These are phyloP conservation scores for Nicotiana attenuata DNA, from an alignment of 257 asterid species.

Conservation along the genomic window DNA sequence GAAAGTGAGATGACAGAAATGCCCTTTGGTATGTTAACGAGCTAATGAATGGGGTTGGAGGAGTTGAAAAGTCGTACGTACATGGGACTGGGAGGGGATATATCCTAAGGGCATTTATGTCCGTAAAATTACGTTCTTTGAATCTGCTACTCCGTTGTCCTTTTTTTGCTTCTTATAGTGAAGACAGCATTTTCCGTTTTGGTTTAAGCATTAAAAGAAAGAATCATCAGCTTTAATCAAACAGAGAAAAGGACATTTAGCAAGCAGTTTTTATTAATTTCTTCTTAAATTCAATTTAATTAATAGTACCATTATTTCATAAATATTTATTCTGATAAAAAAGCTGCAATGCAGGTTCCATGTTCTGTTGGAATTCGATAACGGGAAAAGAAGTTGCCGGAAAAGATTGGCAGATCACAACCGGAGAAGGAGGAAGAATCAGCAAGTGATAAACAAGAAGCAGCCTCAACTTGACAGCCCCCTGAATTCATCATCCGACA, in stretches of 20 bases:
- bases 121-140: slow-evolving; percentile 36
- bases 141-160: slow-evolving; percentile 23
- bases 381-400: slow-evolving; percentile 96
- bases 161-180: slow-evolving; percentile 41
- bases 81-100: slow-evolving; percentile 24
- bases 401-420: slow-evolving; percentile 94
- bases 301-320: too few relatives aligned
- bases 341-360: slow-evolving; percentile 53
- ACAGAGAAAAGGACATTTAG: not conserved
- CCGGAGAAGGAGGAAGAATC: slow-evolving; percentile 79
- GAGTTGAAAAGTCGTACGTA: slow-evolving; percentile 31
- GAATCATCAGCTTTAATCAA: slow-evolving; percentile 9
- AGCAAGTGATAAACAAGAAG: slow-evolving; percentile 53
- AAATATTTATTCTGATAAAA: not conserved
- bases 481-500: slow-evolving; percentile 44
- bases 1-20: slow-evolving; percentile 12
- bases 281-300: too few relatives aligned
- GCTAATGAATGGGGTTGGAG: slow-evolving; percentile 32
- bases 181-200: slow-evolving; percentile 17
- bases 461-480: slow-evolving; percentile 37
- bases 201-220: not conserved
- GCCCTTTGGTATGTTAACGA: slow-evolving; percentile 25
- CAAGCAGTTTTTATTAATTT: too few relatives aligned
- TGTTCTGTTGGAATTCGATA: slow-evolving; percentile 79
- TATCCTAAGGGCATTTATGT: slow-evolving; percentile 81